Conservation (phyloP, 257 asterid species). For the Scutellaria galericulata region DNA sequence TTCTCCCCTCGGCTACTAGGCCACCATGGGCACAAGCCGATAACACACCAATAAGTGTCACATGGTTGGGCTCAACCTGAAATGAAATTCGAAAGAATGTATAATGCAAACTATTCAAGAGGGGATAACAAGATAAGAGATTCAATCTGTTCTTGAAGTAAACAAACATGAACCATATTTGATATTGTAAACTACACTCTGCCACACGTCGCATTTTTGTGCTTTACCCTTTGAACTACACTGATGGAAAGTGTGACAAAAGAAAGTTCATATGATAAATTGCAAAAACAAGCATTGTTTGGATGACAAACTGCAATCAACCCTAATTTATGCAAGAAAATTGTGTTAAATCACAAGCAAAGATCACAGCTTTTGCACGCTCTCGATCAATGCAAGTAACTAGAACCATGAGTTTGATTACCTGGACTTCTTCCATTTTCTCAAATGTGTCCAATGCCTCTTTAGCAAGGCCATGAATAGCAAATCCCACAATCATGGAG, state of each 20-base stretch:
- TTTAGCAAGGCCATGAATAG: slow-evolving; percentile 61
- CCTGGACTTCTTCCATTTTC: slow-evolving; percentile 63
- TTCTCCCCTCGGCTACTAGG: slow-evolving; percentile 57
- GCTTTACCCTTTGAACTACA: no score
- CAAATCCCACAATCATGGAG: slow-evolving; percentile 76
- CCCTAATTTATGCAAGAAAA: background rate
- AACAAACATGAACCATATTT: no score
- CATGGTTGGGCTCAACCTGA: slow-evolving; percentile 72
- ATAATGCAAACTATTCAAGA: slow-evolving; percentile 17
- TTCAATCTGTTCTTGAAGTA: background rate
- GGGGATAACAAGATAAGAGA: background rate
- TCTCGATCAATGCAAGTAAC: background rate
- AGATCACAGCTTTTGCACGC: background rate
- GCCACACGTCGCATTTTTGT: background rate
- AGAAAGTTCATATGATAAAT: background rate
- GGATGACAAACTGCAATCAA: no score
- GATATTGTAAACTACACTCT: background rate
- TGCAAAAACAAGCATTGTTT: no score
- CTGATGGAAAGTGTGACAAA: background rate
- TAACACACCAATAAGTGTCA: slow-evolving; percentile 62
- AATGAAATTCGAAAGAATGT: slow-evolving; percentile 19
- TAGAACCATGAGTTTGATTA: slow-evolving; percentile 9
- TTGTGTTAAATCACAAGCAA: slow-evolving; percentile 5
- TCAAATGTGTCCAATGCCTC: slow-evolving; percentile 62
- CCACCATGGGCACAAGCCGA: slow-evolving; percentile 73